Percentiles rank a stretch among this genome's conserved stretches.
These are phyloP conservation scores for Ascochyta lentis DNA, from an alignment of 2,329 filamentous ascomycete species.

Conservation along the genomic window DNA sequence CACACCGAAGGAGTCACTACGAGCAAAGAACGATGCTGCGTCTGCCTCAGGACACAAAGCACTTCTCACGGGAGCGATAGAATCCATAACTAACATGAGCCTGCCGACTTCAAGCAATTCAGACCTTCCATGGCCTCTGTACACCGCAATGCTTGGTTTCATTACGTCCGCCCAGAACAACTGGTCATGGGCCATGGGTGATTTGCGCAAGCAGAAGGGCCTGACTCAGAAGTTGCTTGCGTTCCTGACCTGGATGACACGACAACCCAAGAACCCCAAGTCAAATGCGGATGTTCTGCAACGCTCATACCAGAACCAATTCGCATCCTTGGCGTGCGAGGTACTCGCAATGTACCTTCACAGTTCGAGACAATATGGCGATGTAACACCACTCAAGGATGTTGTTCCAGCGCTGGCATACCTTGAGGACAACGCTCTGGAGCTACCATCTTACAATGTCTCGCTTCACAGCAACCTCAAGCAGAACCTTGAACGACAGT, in stretches of 20 bases:
- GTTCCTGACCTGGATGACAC: conserved; percentile 64
- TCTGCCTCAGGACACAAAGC: conserved; percentile 61
- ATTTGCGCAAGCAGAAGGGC: conserved; percentile 73
- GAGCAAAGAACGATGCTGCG: conserved; percentile 56
- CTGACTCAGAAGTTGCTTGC: conserved; percentile 76
- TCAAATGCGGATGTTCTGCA: conserved; percentile 30
- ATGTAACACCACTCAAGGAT: conserved; percentile 70
- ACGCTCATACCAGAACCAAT: conserved; percentile 53
- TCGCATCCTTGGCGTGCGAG: conserved; percentile 84
- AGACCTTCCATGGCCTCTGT: conserved; percentile 54
- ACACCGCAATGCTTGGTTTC: conserved; percentile 82
- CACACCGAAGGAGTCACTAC: conserved; percentile 78
- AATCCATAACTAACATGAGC: conserved; percentile 70
- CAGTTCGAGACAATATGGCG: conserved; percentile 77
- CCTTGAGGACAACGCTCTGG: conserved; percentile 77
- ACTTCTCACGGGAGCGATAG: conserved; percentile 76
- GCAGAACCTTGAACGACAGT: conserved; percentile 82
- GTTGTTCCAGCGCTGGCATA: conserved; percentile 79
- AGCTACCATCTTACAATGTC: conserved; percentile 82
- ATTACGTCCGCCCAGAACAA: conserved; percentile 88
- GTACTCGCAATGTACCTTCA: conserved; percentile 92
- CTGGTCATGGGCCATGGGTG: conserved; percentile 92
- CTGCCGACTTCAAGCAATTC: conserved; percentile 62
- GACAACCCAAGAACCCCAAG: conserved; percentile 33
- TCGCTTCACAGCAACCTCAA: conserved; percentile 87